Evolutionary conservation across 1,284 basidiomycete species (phyloP).

Genomic region (Cryptococcus sp.): DNA sequence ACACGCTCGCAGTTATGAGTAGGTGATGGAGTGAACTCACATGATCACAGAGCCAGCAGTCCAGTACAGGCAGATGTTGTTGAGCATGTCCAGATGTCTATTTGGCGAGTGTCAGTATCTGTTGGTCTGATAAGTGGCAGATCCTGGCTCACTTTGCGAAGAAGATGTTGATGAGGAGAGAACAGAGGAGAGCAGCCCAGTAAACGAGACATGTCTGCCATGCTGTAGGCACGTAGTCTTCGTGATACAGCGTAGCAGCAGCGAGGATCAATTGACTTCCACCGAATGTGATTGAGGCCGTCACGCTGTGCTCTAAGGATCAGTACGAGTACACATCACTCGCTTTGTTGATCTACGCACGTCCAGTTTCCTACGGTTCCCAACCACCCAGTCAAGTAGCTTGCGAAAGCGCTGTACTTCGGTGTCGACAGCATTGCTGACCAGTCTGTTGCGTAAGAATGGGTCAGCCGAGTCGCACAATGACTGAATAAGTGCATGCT

Average conservation of each 20-base stretch:
- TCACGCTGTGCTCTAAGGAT: conserved; percentile 37
- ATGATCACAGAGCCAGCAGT: conserved; percentile 54
- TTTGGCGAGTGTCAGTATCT: background rate
- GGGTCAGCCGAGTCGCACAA: background rate
- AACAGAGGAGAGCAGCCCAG: conserved; percentile 53
- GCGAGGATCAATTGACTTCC: conserved; percentile 57
- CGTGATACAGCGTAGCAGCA: conserved; percentile 54
- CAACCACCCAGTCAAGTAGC: conserved; percentile 57
- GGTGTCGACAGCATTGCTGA: conserved; percentile 54
- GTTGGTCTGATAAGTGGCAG: background rate
- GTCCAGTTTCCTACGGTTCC: conserved; percentile 57
- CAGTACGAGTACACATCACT: conserved; percentile 1
- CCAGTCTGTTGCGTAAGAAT: conserved; percentile 46
- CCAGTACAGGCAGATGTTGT: conserved; percentile 56
- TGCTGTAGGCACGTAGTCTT: conserved; percentile 51
- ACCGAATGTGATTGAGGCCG: conserved; percentile 57
- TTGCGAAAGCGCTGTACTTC: conserved; percentile 53
- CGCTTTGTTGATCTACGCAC: conserved; percentile 25
- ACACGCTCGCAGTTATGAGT: background rate
- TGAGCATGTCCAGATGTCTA: conserved; percentile 48
- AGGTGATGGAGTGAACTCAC: conserved; percentile 22
- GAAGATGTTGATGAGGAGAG: conserved; percentile 52
- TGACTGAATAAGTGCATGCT: background rate
- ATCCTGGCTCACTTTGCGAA: conserved; percentile 41
- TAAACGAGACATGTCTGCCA: conserved; percentile 55